A percentile compares a stretch with the other conserved stretches of the same genome.
Conservation (phyloP, 78 protist species). For the Protostelium mycophagum region DNA sequence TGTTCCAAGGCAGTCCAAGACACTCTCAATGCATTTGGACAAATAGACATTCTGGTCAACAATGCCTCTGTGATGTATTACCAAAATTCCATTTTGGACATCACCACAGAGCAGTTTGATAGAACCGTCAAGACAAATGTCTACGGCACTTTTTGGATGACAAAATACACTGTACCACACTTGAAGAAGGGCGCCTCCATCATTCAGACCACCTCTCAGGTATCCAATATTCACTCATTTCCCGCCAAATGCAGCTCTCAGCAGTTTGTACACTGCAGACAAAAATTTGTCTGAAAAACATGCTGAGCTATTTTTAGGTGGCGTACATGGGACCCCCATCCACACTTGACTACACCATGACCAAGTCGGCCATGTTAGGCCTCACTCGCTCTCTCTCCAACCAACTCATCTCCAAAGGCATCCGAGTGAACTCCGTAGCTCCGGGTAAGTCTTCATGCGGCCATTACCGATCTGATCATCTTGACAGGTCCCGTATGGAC, state of each 20-base stretch:
- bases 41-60: constrained; percentile 26
- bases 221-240: no score
- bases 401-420: constrained; percentile 20
- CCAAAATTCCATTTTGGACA: neutral
- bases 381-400: constrained; percentile 47
- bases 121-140: constrained; percentile 15
- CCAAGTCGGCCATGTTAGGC: constrained; percentile 47
- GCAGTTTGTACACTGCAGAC: no score
- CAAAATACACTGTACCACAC: neutral
- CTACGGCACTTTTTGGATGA: neutral
- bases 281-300: no score
- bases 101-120: constrained; percentile 9
- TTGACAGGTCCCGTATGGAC: neutral
- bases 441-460: no score
- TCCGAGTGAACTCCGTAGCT: constrained; percentile 57
- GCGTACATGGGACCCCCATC: constrained; percentile 15
- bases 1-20: neutral
- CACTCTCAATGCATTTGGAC: neutral
- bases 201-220: neutral
- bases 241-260: no score
- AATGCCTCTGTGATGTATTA: constrained; percentile 18
- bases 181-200: neutral
- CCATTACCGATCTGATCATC: no score
- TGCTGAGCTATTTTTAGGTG: no score
- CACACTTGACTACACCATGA: constrained; percentile 24